Conservation (phyloP, 306 rosid genomes). For the Corylus heterophylla region DNA sequence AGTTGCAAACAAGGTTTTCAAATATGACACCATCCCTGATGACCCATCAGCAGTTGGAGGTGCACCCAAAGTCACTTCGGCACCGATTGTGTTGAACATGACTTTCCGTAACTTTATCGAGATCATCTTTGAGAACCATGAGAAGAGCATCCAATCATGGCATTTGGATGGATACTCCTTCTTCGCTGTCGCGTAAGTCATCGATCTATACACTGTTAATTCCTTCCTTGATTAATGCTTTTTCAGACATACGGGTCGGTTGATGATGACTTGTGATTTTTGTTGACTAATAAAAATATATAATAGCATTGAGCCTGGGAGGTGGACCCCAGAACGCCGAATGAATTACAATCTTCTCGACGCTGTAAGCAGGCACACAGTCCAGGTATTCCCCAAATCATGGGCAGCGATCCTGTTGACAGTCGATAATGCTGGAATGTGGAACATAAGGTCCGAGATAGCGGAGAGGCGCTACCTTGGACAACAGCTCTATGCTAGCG, state of each 20-base stretch:
- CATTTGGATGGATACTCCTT: conserved; percentile 64
- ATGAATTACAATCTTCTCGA: conserved; percentile 67
- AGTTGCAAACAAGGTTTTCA: conserved; percentile 45
- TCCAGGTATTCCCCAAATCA: conserved; percentile 72
- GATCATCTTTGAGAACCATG: conserved; percentile 78
- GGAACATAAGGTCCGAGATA: conserved; percentile 64
- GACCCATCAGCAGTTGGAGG: not conserved
- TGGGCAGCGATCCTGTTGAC: conserved; percentile 64
- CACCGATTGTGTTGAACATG: conserved; percentile 48
- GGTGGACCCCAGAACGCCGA: conserved; percentile 63
- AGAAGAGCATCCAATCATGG: conserved; percentile 70
- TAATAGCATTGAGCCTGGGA: conserved; percentile 64
- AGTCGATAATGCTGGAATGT: conserved; percentile 64
- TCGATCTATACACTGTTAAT: not conserved
- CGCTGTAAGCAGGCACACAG: conserved; percentile 70
- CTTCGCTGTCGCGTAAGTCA: conserved; percentile 68
- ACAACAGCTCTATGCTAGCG: conserved; percentile 59
- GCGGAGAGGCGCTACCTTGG: conserved; percentile 67
- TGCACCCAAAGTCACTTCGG: not conserved
- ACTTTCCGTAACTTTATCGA: conserved; percentile 53
- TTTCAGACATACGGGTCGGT: not conserved
- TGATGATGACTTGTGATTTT: not conserved
- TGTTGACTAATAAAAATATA: not conserved
- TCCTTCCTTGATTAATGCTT: not conserved
- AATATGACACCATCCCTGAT: conserved; percentile 42